Conservation (phyloP, 305 asterid species). For the Fraxinus floribunda region DNA sequence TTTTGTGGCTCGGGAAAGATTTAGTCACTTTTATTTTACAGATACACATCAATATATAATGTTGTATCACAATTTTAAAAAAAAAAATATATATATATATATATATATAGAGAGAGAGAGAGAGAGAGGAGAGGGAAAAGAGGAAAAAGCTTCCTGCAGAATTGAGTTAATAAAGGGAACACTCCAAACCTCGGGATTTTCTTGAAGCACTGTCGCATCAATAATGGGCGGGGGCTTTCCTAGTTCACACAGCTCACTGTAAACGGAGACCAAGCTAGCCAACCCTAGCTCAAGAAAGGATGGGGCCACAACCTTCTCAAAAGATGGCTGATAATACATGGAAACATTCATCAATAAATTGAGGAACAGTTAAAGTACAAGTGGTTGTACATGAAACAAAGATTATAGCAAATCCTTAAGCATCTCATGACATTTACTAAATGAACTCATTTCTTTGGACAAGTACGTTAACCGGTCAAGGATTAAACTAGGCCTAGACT, state of each 20-base stretch:
- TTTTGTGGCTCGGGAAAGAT: background rate
- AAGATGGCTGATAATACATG: constrained; percentile 61
- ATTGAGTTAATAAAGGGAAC: background rate
- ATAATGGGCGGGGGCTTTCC: constrained; percentile 69
- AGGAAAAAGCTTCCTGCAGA: background rate
- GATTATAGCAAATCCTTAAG: background rate
- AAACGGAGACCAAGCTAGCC: constrained; percentile 56
- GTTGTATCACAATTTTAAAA: background rate
- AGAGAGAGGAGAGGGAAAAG: background rate
- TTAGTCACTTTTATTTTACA: background rate
- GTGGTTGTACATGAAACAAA: background rate
- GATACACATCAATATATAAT: background rate
- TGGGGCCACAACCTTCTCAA: constrained; percentile 68
- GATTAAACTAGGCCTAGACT: background rate
- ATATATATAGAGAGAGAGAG: background rate
- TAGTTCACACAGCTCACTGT: constrained; percentile 53
- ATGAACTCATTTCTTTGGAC: background rate
- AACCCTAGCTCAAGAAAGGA: constrained; percentile 66
- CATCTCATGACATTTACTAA: background rate
- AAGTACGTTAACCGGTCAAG: background rate
- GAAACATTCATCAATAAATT: constrained; percentile 27
- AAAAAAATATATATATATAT: background rate
- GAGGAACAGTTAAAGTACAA: background rate
- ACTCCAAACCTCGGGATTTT: constrained; percentile 67
- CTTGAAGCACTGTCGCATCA: constrained; percentile 68